Percentiles rank a stretch among this genome's conserved stretches.
phyloP scores from a whole-genome alignment of 768 basidiomycete species.

The Mycena chlorophos region DNA sequence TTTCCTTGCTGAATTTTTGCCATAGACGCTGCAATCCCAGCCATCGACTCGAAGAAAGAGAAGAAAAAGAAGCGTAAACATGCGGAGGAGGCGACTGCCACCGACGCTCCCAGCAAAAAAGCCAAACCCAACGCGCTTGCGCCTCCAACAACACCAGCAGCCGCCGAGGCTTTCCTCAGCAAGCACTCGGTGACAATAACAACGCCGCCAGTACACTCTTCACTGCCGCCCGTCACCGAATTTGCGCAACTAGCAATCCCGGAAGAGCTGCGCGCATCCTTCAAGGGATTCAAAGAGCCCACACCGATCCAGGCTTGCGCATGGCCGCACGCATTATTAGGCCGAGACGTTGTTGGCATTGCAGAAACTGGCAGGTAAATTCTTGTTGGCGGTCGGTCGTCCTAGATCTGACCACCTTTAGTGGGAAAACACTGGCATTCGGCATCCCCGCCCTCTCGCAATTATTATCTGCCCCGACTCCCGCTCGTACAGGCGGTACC shows the following conservation, averaged over 20 bases:
- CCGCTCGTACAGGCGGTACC: slow-evolving; percentile 29
- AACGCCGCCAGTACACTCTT: slow-evolving; percentile 43
- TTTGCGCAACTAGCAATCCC: slow-evolving; percentile 76
- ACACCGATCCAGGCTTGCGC: slow-evolving; percentile 95
- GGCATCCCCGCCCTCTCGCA: slow-evolving; percentile 85
- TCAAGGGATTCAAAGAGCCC: slow-evolving; percentile 77
- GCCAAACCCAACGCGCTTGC: slow-evolving; percentile 26
- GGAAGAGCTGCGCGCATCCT: slow-evolving; percentile 56
- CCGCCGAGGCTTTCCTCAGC: slow-evolving; percentile 62
- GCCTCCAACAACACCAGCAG: slow-evolving; percentile 33
- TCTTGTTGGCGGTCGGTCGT: neutral
- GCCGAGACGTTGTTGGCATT: slow-evolving; percentile 90
- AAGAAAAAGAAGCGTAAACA: slow-evolving; percentile 42
- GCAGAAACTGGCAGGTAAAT: slow-evolving; percentile 89
- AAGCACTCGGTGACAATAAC: slow-evolving; percentile 77
- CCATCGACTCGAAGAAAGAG: slow-evolving; percentile 43
- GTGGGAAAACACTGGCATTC: slow-evolving; percentile 96
- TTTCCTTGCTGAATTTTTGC: too few species aligned
- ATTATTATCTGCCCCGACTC: slow-evolving; percentile 46
- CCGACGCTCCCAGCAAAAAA: slow-evolving; percentile 34
- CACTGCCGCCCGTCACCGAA: slow-evolving; percentile 65
- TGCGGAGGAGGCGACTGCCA: slow-evolving; percentile 24
- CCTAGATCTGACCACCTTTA: slow-evolving; percentile 30
- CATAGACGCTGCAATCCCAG: neutral
- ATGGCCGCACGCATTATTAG: slow-evolving; percentile 85